These are phyloP conservation scores for Venturiaceae sp. DNA, from an alignment of 2,329 filamentous ascomycete genomes.

Conservation along the genomic window DNA sequence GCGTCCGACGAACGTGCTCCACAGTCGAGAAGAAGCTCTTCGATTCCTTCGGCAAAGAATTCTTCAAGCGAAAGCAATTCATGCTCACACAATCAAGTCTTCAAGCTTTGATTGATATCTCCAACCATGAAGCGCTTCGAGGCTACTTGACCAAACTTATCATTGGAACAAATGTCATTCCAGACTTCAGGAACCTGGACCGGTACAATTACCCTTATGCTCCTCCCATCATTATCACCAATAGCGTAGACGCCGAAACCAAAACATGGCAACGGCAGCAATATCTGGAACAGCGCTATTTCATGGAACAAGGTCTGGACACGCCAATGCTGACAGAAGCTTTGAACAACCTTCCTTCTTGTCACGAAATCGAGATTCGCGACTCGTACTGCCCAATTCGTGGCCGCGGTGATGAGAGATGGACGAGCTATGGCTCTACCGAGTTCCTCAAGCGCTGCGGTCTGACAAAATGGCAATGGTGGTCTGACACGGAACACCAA, in stretches of 20 bases:
- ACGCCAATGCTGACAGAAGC: not conserved
- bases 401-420: not conserved
- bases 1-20: constrained; percentile 46
- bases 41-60: constrained; percentile 48
- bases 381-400: not conserved
- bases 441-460: not conserved
- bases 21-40: constrained; percentile 44
- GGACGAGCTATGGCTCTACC: not conserved
- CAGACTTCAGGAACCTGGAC: not conserved
- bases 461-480: not conserved
- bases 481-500: not conserved
- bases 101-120: constrained; percentile 37
- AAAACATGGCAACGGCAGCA: not conserved
- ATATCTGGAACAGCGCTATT: not conserved
- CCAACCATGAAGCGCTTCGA: constrained; percentile 24
- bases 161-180: not conserved
- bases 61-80: constrained; percentile 58
- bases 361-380: not conserved
- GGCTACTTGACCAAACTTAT: not conserved
- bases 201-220: not conserved
- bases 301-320: not conserved
- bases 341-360: not conserved
- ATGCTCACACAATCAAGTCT: constrained; percentile 51
- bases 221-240: not conserved
- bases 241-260: too few species aligned